phyloP scores from a whole-genome alignment of 2,329 filamentous ascomycete genomes.

The Xylaria sp. region DNA sequence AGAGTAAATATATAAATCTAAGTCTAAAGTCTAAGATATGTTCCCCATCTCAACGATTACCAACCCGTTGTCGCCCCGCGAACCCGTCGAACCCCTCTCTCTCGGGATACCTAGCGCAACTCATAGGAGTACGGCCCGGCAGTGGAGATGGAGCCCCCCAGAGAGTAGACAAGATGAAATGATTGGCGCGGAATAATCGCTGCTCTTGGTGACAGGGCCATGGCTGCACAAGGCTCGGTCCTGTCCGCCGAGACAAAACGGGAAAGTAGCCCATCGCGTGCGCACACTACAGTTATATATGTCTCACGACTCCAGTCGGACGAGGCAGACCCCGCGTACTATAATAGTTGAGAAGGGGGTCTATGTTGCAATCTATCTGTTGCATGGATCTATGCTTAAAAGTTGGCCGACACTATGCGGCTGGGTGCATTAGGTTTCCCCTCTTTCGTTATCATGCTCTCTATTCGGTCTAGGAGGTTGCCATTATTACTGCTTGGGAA shows the following conservation, averaged over 20 bases:
- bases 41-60: slow-evolving; percentile 16
- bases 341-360: neutral
- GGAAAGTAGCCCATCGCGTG: slow-evolving; percentile 29
- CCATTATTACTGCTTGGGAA: neutral
- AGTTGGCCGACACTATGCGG: slow-evolving; percentile 1
- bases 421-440: slow-evolving; percentile 11
- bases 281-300: neutral
- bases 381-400: slow-evolving; percentile 17
- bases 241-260: slow-evolving; percentile 37
- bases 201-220: slow-evolving; percentile 25
- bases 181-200: slow-evolving; percentile 39
- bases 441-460: slow-evolving; percentile 1
- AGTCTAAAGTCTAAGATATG: slow-evolving; percentile 18
- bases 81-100: slow-evolving; percentile 36
- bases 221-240: slow-evolving; percentile 35
- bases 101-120: slow-evolving; percentile 27
- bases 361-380: slow-evolving; percentile 1
- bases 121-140: slow-evolving; percentile 35
- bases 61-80: slow-evolving; percentile 30
- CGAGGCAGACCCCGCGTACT: slow-evolving; percentile 6
- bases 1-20: slow-evolving; percentile 18
- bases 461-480: slow-evolving; percentile 1
- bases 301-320: slow-evolving; percentile 8
- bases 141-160: slow-evolving; percentile 29
- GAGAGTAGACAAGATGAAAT: slow-evolving; percentile 27